phyloP scores from a whole-genome alignment of 2,329 filamentous ascomycete species.

The Aureobasidium sp. region DNA sequence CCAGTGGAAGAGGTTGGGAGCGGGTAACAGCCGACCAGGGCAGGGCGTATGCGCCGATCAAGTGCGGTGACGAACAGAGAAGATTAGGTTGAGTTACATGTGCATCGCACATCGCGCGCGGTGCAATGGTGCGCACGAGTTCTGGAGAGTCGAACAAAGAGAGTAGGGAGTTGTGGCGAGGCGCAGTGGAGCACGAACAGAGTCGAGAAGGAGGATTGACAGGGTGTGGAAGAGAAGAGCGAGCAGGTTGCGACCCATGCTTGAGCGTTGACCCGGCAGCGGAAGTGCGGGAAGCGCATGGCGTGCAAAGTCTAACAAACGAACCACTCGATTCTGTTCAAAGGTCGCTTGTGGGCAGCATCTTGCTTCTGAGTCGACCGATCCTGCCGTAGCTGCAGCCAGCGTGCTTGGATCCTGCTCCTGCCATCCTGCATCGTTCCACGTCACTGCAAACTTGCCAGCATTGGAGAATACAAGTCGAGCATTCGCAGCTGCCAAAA shows the following conservation, averaged over 20 bases:
- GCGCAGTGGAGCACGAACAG: not conserved
- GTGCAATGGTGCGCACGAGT: not conserved
- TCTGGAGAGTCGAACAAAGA: not conserved
- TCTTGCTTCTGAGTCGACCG: not conserved
- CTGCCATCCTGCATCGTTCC: not conserved
- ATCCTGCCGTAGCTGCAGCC: not conserved
- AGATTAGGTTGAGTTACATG: conserved; percentile 10
- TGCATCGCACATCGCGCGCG: not conserved
- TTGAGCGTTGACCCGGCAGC: conserved; percentile 6
- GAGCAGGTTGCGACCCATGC: not conserved
- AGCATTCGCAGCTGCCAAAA: not conserved
- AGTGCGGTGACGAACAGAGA: conserved; percentile 8
- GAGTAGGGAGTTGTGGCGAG: not conserved
- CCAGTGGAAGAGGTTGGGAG: conserved; percentile 6
- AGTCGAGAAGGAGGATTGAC: not conserved
- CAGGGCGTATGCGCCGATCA: not conserved
- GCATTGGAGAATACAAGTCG: not conserved
- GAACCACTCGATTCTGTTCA: not conserved
- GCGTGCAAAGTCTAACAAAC: not conserved
- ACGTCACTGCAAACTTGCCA: not conserved
- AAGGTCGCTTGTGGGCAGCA: not conserved
- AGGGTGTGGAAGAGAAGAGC: not conserved
- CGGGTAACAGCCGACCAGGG: not conserved
- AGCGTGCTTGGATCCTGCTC: not conserved
- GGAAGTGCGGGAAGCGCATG: not conserved